Evolutionary conservation across 2,329 filamentous ascomycete species (phyloP), one percentile per base, ranked within the genome.

Genomic region (Fusarium algeriense): DNA sequence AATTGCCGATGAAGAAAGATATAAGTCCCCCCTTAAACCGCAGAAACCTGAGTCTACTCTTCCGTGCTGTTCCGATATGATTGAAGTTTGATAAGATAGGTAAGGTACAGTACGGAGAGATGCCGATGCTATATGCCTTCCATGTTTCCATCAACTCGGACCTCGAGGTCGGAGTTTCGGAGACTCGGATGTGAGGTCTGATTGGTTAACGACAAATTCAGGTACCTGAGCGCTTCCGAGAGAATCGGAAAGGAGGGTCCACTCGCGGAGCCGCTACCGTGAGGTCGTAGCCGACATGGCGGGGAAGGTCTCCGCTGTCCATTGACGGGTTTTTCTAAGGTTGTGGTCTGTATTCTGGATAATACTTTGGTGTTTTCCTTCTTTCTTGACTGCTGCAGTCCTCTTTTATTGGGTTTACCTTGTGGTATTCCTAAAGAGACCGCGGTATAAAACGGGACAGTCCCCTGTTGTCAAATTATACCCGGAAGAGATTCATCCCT

Each of bases 81-180:
- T 60, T 30, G 8, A 10, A 26, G 7, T 35, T 12, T 15, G 13
- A 14, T 32, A 12, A n/a, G 34, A 50, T 32, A 26, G 32, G 48
- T n/a, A 37, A 50, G 48, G 32, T 32, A 28, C 12, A 46, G 60
- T 50, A 34, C 14, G 49, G 60, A 56, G 53, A 50, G 35, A 58
- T 52, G 45, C 60, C 62, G 53, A 57, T 53, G 30, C 46, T 37
- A 54, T 71, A 50, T 41, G 30, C 59, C 67, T 64, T 73, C 64
- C 70, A 48, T 74, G 48, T 60, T 55, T 69, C 72, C 62, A 48
- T 64, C 20, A 10, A 49, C 57, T 70, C 69, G 69, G 69, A 69
- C 35, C 20, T 67, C 35, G 43, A 14, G 59, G 70, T 75, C 73
- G 73, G 73, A 75, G 70, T 43, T 70, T 75, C 73, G 73, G 73